phyloP scores from a whole-genome alignment of 257 asterid genomes.

The Linaria vulgaris region DNA sequence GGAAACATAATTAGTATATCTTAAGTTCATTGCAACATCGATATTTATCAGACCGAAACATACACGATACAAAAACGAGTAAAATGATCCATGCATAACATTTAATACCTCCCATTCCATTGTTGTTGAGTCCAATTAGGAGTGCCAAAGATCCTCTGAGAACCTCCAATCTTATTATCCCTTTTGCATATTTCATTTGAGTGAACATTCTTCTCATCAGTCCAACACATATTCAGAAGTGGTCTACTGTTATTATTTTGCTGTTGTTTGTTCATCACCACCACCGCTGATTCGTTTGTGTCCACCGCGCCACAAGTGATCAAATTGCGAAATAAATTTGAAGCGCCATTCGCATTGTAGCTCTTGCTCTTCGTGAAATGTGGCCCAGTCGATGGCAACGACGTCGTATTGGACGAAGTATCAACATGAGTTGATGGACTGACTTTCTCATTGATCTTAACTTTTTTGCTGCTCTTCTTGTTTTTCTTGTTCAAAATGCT shows the following conservation, averaged over 20 bases:
- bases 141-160: slow-evolving; percentile 63
- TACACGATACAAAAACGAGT: no score
- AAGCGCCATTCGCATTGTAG: slow-evolving; percentile 34
- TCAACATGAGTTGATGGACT: background rate
- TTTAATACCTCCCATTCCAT: slow-evolving; percentile 53
- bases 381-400: slow-evolving; percentile 25
- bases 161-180: slow-evolving; percentile 59
- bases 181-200: slow-evolving; percentile 38
- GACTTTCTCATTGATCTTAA: slow-evolving; percentile 24
- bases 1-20: no score
- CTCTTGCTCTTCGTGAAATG: slow-evolving; percentile 42
- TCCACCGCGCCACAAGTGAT: slow-evolving; percentile 69
- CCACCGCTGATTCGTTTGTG: slow-evolving; percentile 59
- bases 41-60: no score
- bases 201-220: slow-evolving; percentile 23
- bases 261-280: slow-evolving; percentile 32
- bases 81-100: background rate
- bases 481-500: slow-evolving; percentile 34
- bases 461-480: slow-evolving; percentile 35
- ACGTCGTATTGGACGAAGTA: slow-evolving; percentile 18
- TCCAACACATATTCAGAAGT: slow-evolving; percentile 34
- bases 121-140: slow-evolving; percentile 50
- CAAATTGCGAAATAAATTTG: slow-evolving; percentile 52
- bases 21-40: no score
- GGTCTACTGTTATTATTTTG: slow-evolving; percentile 19